A percentile compares a stretch with the other conserved stretches of the same genome.
Evolutionary conservation across 352 stramenopile genomes (phyloP).

Genomic region (Peronospora belbahrii): DNA sequence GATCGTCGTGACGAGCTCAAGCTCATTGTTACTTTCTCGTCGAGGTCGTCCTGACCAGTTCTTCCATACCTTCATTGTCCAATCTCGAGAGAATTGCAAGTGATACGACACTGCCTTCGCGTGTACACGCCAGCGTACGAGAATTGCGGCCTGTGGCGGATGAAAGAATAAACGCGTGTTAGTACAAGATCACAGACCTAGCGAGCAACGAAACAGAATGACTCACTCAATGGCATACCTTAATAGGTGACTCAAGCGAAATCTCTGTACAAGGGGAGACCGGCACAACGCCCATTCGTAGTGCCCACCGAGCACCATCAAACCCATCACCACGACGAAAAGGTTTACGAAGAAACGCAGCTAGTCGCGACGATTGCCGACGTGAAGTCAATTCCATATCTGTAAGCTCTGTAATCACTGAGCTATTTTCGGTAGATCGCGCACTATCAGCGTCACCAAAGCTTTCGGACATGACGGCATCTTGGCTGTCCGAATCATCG

Average conservation of each 20-base stretch:
- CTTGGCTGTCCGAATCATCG: conserved; percentile 62
- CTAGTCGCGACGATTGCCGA: conserved; percentile 51
- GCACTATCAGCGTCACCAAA: conserved; percentile 70
- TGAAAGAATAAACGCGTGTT: too few species aligned
- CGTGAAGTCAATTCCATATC: conserved; percentile 41
- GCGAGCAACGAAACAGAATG: neutral
- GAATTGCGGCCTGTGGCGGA: conserved; percentile 41
- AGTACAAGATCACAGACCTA: neutral
- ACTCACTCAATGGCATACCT: conserved; percentile 26
- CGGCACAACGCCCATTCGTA: conserved; percentile 41
- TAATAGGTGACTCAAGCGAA: conserved; percentile 44
- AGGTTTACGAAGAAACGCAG: conserved; percentile 57
- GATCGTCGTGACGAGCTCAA: conserved; percentile 53
- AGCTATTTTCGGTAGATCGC: conserved; percentile 65
- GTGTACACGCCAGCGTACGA: conserved; percentile 49
- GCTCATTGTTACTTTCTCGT: conserved; percentile 38
- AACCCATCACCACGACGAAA: conserved; percentile 55
- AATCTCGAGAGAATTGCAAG: conserved; percentile 64
- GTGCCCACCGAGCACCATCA: conserved; percentile 33
- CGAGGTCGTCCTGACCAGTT: conserved; percentile 52
- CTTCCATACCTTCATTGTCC: conserved; percentile 74
- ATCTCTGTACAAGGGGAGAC: conserved; percentile 37
- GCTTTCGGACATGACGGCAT: conserved; percentile 65
- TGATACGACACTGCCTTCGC: conserved; percentile 49
- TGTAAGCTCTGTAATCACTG: conserved; percentile 46